These are phyloP conservation scores for Aquilaria sinensis DNA, from an alignment of 345 rosid species.

Conservation along the genomic window DNA sequence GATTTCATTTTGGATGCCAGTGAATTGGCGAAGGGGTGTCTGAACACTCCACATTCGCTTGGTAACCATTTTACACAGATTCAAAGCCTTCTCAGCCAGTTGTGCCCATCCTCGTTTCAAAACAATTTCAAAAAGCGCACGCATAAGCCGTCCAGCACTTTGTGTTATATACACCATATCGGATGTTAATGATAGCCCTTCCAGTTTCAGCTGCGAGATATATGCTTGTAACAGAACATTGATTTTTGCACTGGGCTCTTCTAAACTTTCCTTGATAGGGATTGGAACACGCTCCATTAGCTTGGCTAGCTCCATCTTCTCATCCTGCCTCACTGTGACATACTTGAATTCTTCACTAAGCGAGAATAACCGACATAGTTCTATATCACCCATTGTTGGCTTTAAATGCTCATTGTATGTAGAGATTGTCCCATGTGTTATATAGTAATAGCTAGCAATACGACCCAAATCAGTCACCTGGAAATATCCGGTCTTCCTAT, in stretches of 20 bases:
- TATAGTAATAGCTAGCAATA: slow-evolving; percentile 95
- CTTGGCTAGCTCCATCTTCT: slow-evolving; percentile 97
- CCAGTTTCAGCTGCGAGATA: slow-evolving; percentile 93
- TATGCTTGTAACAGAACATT: slow-evolving; percentile 93
- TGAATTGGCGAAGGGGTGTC: slow-evolving; percentile 86
- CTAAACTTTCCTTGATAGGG: slow-evolving; percentile 91
- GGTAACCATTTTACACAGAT: slow-evolving; percentile 86
- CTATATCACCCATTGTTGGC: slow-evolving; percentile 96
- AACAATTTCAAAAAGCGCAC: slow-evolving; percentile 92
- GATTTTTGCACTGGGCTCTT: slow-evolving; percentile 95
- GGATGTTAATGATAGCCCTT: slow-evolving; percentile 89
- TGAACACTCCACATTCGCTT: slow-evolving; percentile 99
- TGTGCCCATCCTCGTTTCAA: slow-evolving; percentile 97
- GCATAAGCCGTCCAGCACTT: slow-evolving; percentile 93
- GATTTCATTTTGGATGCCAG: slow-evolving; percentile 74
- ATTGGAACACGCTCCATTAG: slow-evolving; percentile 91
- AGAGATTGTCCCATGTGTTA: slow-evolving; percentile 87
- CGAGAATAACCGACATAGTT: slow-evolving; percentile 79
- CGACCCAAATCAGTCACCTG: slow-evolving; percentile 99
- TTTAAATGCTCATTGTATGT: slow-evolving; percentile 91
- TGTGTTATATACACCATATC: slow-evolving; percentile 96
- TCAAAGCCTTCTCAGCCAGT: slow-evolving; percentile 85
- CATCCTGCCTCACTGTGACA: slow-evolving; percentile 94
- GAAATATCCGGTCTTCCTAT: slow-evolving; percentile 89
- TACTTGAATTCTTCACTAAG: slow-evolving; percentile 93